A percentile compares a stretch with the other conserved stretches of the same genome.
These are phyloP conservation scores for Irpex lacteus DNA, from an alignment of 1,284 basidiomycete genomes.

Conservation along the genomic window DNA sequence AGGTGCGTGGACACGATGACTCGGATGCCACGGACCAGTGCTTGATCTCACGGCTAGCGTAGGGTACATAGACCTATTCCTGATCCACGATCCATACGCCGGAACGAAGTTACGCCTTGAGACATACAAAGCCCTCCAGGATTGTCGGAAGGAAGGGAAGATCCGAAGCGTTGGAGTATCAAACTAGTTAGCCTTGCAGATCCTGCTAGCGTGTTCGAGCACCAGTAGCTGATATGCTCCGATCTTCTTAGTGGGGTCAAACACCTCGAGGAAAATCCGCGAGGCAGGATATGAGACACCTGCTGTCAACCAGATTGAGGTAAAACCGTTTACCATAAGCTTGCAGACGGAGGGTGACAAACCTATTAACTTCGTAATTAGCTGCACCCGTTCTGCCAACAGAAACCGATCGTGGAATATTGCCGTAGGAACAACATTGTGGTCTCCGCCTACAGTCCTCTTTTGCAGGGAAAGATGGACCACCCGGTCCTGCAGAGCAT, in stretches of 20 bases:
- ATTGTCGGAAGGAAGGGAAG: conserved; percentile 48
- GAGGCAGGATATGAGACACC: conserved; percentile 61
- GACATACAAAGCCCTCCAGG: conserved; percentile 42
- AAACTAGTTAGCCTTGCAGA: conserved; percentile 48
- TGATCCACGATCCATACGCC: conserved; percentile 53
- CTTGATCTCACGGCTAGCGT: background rate
- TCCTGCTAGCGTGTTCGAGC: background rate
- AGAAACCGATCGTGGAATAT: conserved; percentile 75
- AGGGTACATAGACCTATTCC: conserved; percentile 59
- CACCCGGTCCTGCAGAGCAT: conserved; percentile 40
- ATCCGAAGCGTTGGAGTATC: conserved; percentile 58
- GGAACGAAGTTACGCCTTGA: conserved; percentile 42
- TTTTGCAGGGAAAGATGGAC: conserved; percentile 42
- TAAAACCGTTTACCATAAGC: conserved; percentile 22
- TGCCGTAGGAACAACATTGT: conserved; percentile 68
- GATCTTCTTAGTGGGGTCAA: conserved; percentile 57
- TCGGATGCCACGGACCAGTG: background rate
- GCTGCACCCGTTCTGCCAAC: conserved; percentile 86
- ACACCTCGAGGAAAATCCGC: conserved; percentile 77
- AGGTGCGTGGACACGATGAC: conserved; percentile 8
- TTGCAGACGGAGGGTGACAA: background rate
- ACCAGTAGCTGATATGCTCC: conserved; percentile 41
- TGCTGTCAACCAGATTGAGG: conserved; percentile 85
- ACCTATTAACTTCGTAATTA: conserved; percentile 24
- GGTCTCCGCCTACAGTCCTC: conserved; percentile 65